Base-by-base conservation (phyloP, 2,329 filamentous ascomycete species). In the Penicillium sp. region DNA sequence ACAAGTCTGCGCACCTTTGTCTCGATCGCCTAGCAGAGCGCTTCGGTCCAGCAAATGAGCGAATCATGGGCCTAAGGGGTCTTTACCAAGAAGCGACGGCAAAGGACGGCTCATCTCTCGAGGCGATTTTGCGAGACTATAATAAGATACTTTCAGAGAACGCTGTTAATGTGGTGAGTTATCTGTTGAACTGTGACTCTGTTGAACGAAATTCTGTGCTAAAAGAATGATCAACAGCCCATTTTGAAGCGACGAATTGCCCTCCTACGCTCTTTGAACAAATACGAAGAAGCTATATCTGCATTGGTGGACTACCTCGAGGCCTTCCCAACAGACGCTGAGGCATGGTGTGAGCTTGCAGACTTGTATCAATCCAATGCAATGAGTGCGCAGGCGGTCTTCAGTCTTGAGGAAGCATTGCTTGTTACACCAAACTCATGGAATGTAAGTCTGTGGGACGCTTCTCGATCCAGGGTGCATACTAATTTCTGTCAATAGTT, bases 261-360 rank as follows among this genome's bases (percentile, higher is more conserved):
- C 5, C 80, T 97, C 35, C 77, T 97, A 58, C 85, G 86, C 64
- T 88, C 87, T 26, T 80, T 95, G 71, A 86, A 85, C 28, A 85
- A 84, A 65, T 77, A 78, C 1, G 66, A 82, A 1, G 91, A 97
- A 61, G 90, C 94, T 1, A 88, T 92, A 46, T 76, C 83, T 30
- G 85, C 87, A 26, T 75, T 97, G 57, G 85, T 86, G 60, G 81
- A 86, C 56, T 80, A 97, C 26, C 77, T 99, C 47, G 89, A 95
- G 68, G 86, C 88, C 60, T 89, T 87, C 54, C 92, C 94, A 1
- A 96, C 90, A 1, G 94, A 99, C 75, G 86, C 88, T 5, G 94
- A 99, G 77, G 87, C 89, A 9, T 99, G 94, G 94, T 84, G 90
- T 52, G 94, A 99, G 76, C 79, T 97, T 63, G 85, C 90, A 53